A percentile compares a stretch with the other conserved stretches of the same genome.
These are phyloP conservation scores for Chaetomiaceae sp. DNA, from an alignment of 2,329 filamentous ascomycete genomes.

Conservation along the genomic window DNA sequence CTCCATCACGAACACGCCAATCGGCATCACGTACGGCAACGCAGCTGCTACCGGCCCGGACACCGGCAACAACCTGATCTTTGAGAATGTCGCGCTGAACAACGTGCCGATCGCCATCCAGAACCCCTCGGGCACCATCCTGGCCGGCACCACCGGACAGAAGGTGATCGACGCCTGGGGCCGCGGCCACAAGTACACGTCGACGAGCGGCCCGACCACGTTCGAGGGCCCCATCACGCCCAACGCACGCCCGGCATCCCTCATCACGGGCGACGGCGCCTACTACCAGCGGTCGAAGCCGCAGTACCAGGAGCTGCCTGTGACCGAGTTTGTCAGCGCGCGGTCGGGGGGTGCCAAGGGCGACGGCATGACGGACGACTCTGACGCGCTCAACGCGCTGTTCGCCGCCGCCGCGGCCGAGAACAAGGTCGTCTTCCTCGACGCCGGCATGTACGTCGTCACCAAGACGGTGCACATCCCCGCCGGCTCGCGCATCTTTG, in stretches of 20 bases:
- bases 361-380: constrained; percentile 71
- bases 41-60: constrained; percentile 25
- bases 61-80: constrained; percentile 37
- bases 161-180: constrained; percentile 53
- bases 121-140: constrained; percentile 40
- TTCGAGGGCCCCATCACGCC: constrained; percentile 42
- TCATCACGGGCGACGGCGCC: constrained; percentile 46
- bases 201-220: constrained; percentile 29
- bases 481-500: constrained; percentile 49
- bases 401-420: constrained; percentile 49
- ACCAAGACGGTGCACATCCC: constrained; percentile 48
- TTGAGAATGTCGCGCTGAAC: constrained; percentile 43
- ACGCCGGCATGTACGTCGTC: constrained; percentile 56
- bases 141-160: constrained; percentile 45
- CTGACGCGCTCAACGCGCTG: constrained; percentile 59
- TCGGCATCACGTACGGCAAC: constrained; percentile 52
- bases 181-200: constrained; percentile 57
- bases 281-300: constrained; percentile 74
- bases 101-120: constrained; percentile 39
- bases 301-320: constrained; percentile 58
- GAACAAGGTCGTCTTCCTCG: constrained; percentile 53
- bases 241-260: constrained; percentile 44
- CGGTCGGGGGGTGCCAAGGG: constrained; percentile 63
- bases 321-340: constrained; percentile 60
- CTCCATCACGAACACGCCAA: constrained; percentile 58